Percentiles rank a stretch among this genome's conserved stretches.
Evolutionary conservation across 805 yeast genomes (phyloP).

Genomic region (Schwanniomyces pseudopolymorphus): DNA sequence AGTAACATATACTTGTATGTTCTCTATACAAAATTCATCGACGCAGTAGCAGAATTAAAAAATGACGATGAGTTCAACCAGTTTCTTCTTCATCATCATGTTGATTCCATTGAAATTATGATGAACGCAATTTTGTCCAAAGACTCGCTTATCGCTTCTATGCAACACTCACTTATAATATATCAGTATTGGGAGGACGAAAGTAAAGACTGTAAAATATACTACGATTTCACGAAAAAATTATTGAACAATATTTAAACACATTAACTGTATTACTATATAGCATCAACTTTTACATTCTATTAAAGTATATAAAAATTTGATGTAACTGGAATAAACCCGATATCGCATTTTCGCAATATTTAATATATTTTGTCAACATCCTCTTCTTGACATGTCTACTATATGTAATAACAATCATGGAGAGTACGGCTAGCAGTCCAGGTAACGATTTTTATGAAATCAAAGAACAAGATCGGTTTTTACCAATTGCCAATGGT

Average conservation of each 20-base stretch:
- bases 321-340: slow-evolving; percentile 7
- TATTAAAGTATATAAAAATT: no score
- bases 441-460: slow-evolving; percentile 36
- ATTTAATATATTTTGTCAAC: neutral
- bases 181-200: slow-evolving; percentile 38
- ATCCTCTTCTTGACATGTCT: neutral
- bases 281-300: neutral
- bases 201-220: slow-evolving; percentile 29
- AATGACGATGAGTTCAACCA: slow-evolving; percentile 5
- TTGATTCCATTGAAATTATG: slow-evolving; percentile 5
- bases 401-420: neutral
- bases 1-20: slow-evolving; percentile 30
- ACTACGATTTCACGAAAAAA: slow-evolving; percentile 21
- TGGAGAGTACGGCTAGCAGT: neutral
- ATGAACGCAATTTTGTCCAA: slow-evolving; percentile 13
- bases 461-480: slow-evolving; percentile 45
- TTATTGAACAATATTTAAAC: slow-evolving; percentile 17
- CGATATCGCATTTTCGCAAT: slow-evolving; percentile 16
- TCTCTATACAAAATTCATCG: slow-evolving; percentile 27
- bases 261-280: neutral
- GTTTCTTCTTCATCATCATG: slow-evolving; percentile 5
- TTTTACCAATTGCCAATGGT: slow-evolving; percentile 45
- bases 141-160: slow-evolving; percentile 12
- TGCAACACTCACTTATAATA: slow-evolving; percentile 30
- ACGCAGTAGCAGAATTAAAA: slow-evolving; percentile 11